Conservation (phyloP, 495 filamentous ascomycete species). For the Parachaetomium inaequale region DNA sequence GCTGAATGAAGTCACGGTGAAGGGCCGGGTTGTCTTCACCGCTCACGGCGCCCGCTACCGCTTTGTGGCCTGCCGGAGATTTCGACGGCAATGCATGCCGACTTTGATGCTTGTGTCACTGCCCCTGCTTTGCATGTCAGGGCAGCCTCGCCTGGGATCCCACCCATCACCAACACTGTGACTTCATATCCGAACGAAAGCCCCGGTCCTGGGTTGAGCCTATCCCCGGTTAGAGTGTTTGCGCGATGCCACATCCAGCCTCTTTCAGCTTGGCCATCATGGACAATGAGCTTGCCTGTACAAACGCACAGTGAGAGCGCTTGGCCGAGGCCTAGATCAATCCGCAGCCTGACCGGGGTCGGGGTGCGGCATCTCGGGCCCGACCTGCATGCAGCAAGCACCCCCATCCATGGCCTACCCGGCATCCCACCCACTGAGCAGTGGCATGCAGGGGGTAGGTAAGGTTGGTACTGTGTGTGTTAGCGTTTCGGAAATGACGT, state of each 20-base stretch:
- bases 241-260: neutral
- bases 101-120: neutral
- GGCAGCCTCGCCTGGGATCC: neutral
- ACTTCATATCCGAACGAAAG: neutral
- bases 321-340: neutral
- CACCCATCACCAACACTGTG: neutral
- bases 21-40: neutral
- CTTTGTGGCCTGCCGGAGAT: neutral
- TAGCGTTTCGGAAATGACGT: neutral
- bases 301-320: neutral
- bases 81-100: neutral
- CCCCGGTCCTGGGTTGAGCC: neutral
- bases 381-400: constrained; percentile 3
- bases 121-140: neutral
- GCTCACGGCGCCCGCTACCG: too few relatives aligned
- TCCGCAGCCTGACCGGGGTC: neutral
- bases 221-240: neutral
- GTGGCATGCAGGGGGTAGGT: too few relatives aligned
- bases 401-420: neutral
- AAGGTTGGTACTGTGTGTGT: too few relatives aligned
- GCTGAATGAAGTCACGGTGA: too few relatives aligned
- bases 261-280: neutral
- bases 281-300: neutral
- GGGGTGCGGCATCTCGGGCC: neutral
- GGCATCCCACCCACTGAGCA: too few relatives aligned